Evolutionary conservation across 2,329 filamentous ascomycete species (phyloP), one percentile per base, ranked within the genome.

Genomic region (Penicillium decumbens): DNA sequence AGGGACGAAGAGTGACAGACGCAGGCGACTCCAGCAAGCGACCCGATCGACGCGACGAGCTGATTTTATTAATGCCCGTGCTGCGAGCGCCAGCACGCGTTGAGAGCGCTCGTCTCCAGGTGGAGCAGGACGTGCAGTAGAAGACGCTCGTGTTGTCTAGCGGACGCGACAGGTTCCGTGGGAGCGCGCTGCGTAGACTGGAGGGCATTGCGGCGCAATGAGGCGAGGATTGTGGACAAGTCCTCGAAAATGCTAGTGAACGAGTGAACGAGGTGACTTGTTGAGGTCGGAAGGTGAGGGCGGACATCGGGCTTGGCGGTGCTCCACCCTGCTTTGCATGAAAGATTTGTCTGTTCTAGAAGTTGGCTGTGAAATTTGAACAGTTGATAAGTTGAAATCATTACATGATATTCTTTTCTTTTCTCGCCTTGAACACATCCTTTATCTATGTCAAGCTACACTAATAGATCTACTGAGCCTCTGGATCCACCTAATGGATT

Each of bases 61-160:
- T 47, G 47, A 49, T 38, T 41, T 44, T 57, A 29, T 47, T 52
- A 54, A 43, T 43, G 51, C 29, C 49, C 39, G 38, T 47, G 51
- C 18, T 51, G 41, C 35, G 47, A 51, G 24, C 49, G 41, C 38
- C 45, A 43, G 56, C 43, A 59, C 61, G 64, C 59, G 66, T 66
- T 46, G 65, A 58, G 44, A 67, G 54, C 10, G 57, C 55, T 40
- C 65, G 66, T 47, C 65, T 61, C 62, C 66, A 65, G 55, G 58
- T 67, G 29, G 69, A 63, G 59, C 72, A 75, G 12, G 72, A 73
- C 1, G 70, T 71, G 49, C 72, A 75, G 55, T 67, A 66, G 50
- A 71, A 69, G 27, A 66, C 54, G 38, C 58, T 48, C 3, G 51
- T 50, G 24, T 42, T 55, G 33, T 62, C 61, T 45, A 61, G 45